Percentiles rank a stretch among this genome's conserved stretches.
Conservation (phyloP, 192 early-diverging fungal genomes). For the Endogone sp. region DNA sequence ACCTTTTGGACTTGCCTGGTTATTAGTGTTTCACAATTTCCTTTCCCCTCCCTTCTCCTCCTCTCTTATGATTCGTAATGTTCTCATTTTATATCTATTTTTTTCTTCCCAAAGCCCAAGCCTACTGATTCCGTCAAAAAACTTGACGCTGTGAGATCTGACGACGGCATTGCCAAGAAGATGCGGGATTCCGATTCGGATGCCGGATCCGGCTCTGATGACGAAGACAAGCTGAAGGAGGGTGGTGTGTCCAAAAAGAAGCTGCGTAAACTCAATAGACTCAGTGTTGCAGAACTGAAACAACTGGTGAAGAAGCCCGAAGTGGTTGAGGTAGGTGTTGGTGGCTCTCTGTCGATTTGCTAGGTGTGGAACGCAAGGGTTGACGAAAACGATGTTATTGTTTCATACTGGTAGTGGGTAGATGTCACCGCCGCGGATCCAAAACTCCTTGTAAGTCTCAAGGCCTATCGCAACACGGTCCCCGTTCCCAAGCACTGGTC, state of each 20-base stretch:
- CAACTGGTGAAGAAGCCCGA: constrained; percentile 88
- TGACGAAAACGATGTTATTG: not conserved
- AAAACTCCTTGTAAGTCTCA: constrained; percentile 84
- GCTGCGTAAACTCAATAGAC: constrained; percentile 50
- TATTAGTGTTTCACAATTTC: no score
- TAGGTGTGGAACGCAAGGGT: no score
- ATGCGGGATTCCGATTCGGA: not conserved
- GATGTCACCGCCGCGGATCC: constrained; percentile 93
- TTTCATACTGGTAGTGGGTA: constrained; percentile 53
- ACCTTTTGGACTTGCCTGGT: no score
- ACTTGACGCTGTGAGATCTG: not conserved
- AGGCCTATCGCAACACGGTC: constrained; percentile 89
- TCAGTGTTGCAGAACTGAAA: constrained; percentile 89
- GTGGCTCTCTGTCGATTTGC: no score
- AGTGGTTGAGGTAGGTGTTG: constrained; percentile 79
- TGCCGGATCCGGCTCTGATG: constrained; percentile 13
- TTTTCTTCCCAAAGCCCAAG: not conserved
- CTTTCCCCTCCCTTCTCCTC: no score
- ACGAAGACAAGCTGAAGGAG: constrained; percentile 28
- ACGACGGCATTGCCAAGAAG: not conserved
- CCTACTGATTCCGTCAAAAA: not conserved
- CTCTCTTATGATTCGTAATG: no score
- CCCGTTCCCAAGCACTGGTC: constrained; percentile 95
- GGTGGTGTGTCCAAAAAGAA: constrained; percentile 51
- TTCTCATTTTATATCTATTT: no score